Evolutionary conservation across 176 grass and related monocot species (phyloP), one percentile per base, ranked within the genome.

Genomic region (Stipa capillata): DNA sequence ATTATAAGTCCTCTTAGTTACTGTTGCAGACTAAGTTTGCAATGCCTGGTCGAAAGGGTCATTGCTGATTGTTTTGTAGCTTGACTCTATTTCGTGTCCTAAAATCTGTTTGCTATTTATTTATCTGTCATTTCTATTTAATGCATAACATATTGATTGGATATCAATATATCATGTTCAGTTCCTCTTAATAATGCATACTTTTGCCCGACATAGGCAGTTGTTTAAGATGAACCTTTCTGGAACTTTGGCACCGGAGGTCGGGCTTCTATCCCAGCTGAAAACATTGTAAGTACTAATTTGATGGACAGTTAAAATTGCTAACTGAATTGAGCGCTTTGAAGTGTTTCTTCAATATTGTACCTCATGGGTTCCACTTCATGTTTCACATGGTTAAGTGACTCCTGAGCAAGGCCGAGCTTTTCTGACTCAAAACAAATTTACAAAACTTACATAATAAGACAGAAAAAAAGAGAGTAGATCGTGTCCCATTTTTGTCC

Each of bases 161-260:
- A 7, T 28, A 77, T 18, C 20, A 37, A 13, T 4, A 7, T 28
- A 77, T 18, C 20, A 37, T 77, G 47, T 36, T n/a, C 17, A 42
- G 39, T 73, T 66, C n/a, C 20, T 41, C 53, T 36, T 86, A 80
- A 82, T 77, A 61, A 18, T 59, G 57, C 0, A 64, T 83, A 33
- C 6, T 77, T 74, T 71, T 44, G 2, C 49, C 54, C 13, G 47
- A 10, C 70, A 4, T 80, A 99, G 96, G 75, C 92, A 99, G 45
- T 73, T 99, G 65, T 81, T 99, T 73, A 86, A 85, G 21, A 86
- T 91, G 90, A 91, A 93, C 76, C 85, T 99, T 71, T 92, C 86
- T 9, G 96, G 96, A 91, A 95, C 47, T 87, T 85, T 99, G 72
- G 89, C 88, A 50, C 88, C 90, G 68, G 91, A 93, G 59, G 53